Evolutionary conservation across 1,284 basidiomycete species (phyloP).

Genomic region (Chalciporus sp.): DNA sequence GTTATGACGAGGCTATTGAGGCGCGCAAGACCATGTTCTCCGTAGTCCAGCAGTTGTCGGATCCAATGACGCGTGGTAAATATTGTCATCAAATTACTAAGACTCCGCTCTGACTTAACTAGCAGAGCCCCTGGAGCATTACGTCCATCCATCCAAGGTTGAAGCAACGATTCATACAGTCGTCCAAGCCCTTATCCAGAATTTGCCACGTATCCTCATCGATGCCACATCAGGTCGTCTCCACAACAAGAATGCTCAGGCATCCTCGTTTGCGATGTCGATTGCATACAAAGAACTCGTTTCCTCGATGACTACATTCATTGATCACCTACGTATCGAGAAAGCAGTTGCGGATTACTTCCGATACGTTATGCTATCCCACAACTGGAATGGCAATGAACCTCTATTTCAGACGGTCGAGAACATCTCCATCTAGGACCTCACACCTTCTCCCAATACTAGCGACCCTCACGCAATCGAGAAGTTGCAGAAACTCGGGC

Average conservation of each 20-base stretch:
- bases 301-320: slow-evolving; percentile 6
- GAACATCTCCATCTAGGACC: background rate
- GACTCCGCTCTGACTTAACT: background rate
- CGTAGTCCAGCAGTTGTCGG: background rate
- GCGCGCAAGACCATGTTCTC: slow-evolving; percentile 1
- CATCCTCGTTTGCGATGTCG: background rate
- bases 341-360: slow-evolving; percentile 4
- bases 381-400: slow-evolving; percentile 10
- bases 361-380: slow-evolving; percentile 13
- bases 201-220: slow-evolving; percentile 10
- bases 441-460: background rate
- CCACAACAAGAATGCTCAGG: background rate
- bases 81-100: too few relatives aligned
- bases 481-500: slow-evolving; percentile 1
- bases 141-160: background rate
- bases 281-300: slow-evolving; percentile 5
- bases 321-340: slow-evolving; percentile 4
- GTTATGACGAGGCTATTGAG: background rate
- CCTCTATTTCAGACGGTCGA: background rate
- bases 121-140: background rate
- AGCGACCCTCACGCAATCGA: background rate
- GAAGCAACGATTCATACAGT: background rate
- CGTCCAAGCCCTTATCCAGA: background rate
- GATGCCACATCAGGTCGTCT: slow-evolving; percentile 6
- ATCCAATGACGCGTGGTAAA: background rate